Conservation (phyloP, 345 rosid species). For the Sonneratia caseolaris region DNA sequence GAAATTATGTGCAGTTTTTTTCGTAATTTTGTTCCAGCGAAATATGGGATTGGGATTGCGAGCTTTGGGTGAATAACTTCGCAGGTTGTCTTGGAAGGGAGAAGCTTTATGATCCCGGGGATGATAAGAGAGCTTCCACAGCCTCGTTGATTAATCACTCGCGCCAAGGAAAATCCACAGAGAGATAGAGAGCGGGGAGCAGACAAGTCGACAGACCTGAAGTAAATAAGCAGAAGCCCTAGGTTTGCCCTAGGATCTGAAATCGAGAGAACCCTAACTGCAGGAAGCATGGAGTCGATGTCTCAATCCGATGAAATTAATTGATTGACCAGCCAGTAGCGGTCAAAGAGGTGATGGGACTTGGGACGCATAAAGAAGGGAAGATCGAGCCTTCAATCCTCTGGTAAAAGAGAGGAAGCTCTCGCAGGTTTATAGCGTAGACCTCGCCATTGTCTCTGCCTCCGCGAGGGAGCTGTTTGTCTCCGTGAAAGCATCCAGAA, state of each 20-base stretch:
- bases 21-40: background rate
- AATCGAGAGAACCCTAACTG: background rate
- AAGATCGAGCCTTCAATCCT: background rate
- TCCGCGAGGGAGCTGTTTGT: too few species aligned
- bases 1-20: too few species aligned
- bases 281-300: background rate
- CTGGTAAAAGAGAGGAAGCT: background rate
- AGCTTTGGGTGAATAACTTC: too few species aligned
- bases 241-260: conserved; percentile 4
- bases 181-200: conserved; percentile 1
- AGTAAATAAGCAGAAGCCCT: background rate
- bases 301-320: background rate
- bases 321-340: background rate
- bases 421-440: background rate
- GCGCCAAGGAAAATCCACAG: background rate
- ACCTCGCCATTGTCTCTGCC: background rate
- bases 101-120: conserved; percentile 23
- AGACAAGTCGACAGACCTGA: background rate
- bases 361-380: background rate
- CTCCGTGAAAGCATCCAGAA: background rate
- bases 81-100: background rate
- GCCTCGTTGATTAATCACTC: conserved; percentile 1
- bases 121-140: conserved; percentile 10
- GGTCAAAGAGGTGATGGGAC: background rate
- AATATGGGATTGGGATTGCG: background rate